Base-by-base conservation (phyloP, 2,329 filamentous ascomycete genomes). In the Orbilia ellipsospora region DNA sequence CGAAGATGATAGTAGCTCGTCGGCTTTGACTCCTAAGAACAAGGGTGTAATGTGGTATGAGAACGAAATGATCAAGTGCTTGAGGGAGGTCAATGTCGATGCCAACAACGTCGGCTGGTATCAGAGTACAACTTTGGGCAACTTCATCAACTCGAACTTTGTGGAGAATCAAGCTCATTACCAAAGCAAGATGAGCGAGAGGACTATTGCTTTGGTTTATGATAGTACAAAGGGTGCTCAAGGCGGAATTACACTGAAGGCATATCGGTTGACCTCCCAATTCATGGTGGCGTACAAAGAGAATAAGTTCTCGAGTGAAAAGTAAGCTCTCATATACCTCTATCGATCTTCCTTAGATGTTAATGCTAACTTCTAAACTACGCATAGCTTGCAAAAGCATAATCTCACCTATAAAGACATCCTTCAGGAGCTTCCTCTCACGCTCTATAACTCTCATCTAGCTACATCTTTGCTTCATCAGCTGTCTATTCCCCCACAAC, bases 91-190 rank as follows among this genome's bases (percentile, higher is more conserved):
- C 81, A 99, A 98, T 83, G 92, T 98, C 74, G 95, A 99, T 83
- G 95, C 95, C 79, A 97, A 98, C 86, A 96, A 93, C 81, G 93
- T 96, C 75, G 95, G 95, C 81, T 99, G 94, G 94, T 99, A 99
- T 86, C 97, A 93, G 73, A 97, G 93, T 85, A 93, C 94, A 78
- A 97, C 93, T 83, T 96, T 99, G 92, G 95, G 95, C 83, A 98
- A 97, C 87, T 98, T 98, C 80, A 88, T 98, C 86, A 97, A 94
- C 86, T 84, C 91, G 82, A 92, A 91, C 86, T 94, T 97, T 82
- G 92, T 99, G 83, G 95, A 99, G 88, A 99, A 98, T 86, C 94
- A 97, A 84, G 93, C 90, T 85, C 92, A 94, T 86, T 98, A 97
- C 86, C 95, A 99, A 86, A 95, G 92, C 83, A 92, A 96, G 80